These are phyloP conservation scores for Xylogone sp. DNA, from an alignment of 2,329 filamentous ascomycete genomes.

Conservation along the genomic window DNA sequence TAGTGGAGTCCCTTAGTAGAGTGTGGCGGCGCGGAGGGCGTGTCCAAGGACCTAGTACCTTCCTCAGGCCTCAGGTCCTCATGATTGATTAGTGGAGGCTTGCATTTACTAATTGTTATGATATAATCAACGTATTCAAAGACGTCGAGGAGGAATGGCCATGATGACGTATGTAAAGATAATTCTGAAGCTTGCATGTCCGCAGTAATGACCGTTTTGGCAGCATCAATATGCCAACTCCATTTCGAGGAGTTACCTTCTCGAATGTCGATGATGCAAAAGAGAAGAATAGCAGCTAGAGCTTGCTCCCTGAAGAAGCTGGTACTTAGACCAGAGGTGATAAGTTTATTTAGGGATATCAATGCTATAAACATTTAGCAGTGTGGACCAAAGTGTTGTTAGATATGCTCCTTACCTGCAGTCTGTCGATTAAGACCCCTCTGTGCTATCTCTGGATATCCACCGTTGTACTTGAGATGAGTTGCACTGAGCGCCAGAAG, in stretches of 20 bases:
- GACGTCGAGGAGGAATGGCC: conserved; percentile 1
- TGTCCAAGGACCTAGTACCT: neutral
- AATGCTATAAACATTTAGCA: neutral
- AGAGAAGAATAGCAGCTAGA: conserved; percentile 2
- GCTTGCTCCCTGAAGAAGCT: neutral
- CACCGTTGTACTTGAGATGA: neutral
- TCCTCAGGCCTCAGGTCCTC: neutral
- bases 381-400: neutral
- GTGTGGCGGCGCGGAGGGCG: neutral
- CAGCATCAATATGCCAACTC: conserved; percentile 45
- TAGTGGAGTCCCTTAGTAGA: neutral
- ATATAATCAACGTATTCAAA: conserved; percentile 4
- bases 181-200: neutral
- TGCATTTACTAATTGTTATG: conserved; percentile 4
- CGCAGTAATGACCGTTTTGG: conserved; percentile 31
- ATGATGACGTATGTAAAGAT: neutral
- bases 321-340: neutral
- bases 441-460: conserved; percentile 3
- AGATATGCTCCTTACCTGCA: neutral
- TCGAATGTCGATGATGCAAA: conserved; percentile 2
- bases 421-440: conserved; percentile 1
- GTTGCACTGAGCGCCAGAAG: conserved; percentile 3
- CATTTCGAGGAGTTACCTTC: conserved; percentile 42
- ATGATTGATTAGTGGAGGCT: conserved; percentile 1
- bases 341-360: neutral